Percentiles rank a stretch among this genome's conserved stretches.
phyloP scores from a whole-genome alignment of 306 rosid genomes.

The Sindora glabra region DNA sequence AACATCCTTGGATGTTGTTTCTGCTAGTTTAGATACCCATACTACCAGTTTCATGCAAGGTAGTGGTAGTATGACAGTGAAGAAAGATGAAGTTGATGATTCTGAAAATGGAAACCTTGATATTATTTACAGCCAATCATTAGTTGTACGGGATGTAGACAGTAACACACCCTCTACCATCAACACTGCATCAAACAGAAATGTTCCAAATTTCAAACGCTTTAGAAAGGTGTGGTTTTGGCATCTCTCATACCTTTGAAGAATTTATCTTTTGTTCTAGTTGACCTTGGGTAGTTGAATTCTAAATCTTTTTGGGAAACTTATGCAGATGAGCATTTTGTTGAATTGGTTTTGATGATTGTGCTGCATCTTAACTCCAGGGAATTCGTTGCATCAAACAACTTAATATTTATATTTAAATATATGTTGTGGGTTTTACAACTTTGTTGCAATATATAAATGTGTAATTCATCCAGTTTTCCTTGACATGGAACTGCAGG shows the following conservation, averaged over 20 bases:
- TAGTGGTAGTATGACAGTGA: neutral
- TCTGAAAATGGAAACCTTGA: slow-evolving; percentile 23
- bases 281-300: too few relatives aligned
- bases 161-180: neutral
- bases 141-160: slow-evolving; percentile 30
- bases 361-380: neutral
- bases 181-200: slow-evolving; percentile 3
- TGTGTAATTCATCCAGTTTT: neutral
- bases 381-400: neutral
- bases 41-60: neutral
- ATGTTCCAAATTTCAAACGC: slow-evolving; percentile 34
- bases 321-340: too few relatives aligned
- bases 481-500: slow-evolving; percentile 16
- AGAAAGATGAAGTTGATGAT: slow-evolving; percentile 19
- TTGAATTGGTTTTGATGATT: neutral
- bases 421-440: too few relatives aligned
- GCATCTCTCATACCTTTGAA: neutral
- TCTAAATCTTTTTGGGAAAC: neutral
- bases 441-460: too few relatives aligned
- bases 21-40: neutral
- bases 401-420: too few relatives aligned
- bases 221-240: slow-evolving; percentile 38
- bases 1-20: neutral
- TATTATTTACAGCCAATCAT: slow-evolving; percentile 28
- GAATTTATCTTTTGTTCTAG: too few relatives aligned